Base-by-base conservation (phyloP, 163 green algal species). In the Prototheca wickerhamii region DNA sequence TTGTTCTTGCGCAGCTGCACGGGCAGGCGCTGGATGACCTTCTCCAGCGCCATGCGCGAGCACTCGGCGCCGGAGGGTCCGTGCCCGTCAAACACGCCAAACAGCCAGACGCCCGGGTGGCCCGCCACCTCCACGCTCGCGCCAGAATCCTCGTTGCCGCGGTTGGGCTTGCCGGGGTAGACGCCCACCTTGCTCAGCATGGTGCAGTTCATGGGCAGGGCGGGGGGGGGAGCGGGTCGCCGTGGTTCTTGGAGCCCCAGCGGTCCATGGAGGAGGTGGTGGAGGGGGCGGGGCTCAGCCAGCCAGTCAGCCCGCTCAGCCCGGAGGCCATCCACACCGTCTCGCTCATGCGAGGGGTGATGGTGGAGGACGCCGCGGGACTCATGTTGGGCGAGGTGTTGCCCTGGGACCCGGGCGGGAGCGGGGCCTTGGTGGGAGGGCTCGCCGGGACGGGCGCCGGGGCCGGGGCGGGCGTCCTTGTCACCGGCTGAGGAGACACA, bases 41-140 rank as follows among this genome's bases (percentile, higher is more conserved):
- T 85, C 30, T 92, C 82, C 15, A 79, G 79, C 26, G 84, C 82
- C 76, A 95, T 95, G 64, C 88, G 71, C 2, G 88, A 79, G 67
- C 80, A 90, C 50, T 84, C 72, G 23, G 82, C 84, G n/a, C 86
- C 87, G 50, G 68, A 68, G 34, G 86, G 76, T 10, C 88, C 86
- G 43, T 91, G 80, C 5, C 86, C 87, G 68, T 97, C 92, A 74
- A 93, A 97, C 3, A 98, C 90, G 21, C 82, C 88, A 34, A 95
- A 89, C 23, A 98, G 75, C 21, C 84, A 68, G 28, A 54, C 32
- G 31, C 32, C 55, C 1, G 55, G 55, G 32, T 61, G 21, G 12
- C 28, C 53, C 53, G 28, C 25, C 15, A 60, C 10, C 0, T 37
- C 53, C 10, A 37, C 10, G 53, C 28, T 40, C 26, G 53, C 53